A percentile compares a stretch with the other conserved stretches of the same genome.
phyloP scores from a whole-genome alignment of 148 eudicot species.

The Rhododendron ovatum region DNA sequence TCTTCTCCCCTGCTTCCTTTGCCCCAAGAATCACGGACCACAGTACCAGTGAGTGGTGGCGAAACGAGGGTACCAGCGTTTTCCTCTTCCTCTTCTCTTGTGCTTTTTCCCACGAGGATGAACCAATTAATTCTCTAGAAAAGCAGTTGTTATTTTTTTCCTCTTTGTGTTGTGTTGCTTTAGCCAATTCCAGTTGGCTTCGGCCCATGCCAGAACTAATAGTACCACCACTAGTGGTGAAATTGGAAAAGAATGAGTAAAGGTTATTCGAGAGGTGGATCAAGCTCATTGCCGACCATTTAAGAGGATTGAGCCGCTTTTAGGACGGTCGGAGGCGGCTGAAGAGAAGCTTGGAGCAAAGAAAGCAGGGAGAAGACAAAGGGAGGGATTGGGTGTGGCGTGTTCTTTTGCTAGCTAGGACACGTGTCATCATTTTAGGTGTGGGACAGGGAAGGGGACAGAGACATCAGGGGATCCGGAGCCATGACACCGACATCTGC shows the following conservation, averaged over 20 bases:
- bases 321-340: too few relatives aligned
- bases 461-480: too few relatives aligned
- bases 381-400: too few relatives aligned
- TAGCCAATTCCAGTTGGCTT: constrained; percentile 22
- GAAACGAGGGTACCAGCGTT: neutral
- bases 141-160: constrained; percentile 23
- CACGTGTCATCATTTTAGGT: too few relatives aligned
- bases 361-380: too few relatives aligned
- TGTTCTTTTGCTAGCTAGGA: too few relatives aligned
- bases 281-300: constrained; percentile 54
- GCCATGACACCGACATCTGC: too few relatives aligned
- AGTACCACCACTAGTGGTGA: constrained; percentile 6
- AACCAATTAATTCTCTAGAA: neutral
- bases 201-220: constrained; percentile 38
- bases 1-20: too few relatives aligned
- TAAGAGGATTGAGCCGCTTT: neutral
- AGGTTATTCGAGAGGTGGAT: constrained; percentile 55
- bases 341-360: too few relatives aligned
- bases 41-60: constrained; percentile 9
- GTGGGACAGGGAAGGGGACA: too few relatives aligned
- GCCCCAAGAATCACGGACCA: too few relatives aligned
- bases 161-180: constrained; percentile 32
- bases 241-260: constrained; percentile 17
- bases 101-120: neutral
- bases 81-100: constrained; percentile 13